A percentile compares a stretch with the other conserved stretches of the same genome.
These are phyloP conservation scores for Penstemon barbatus DNA, from an alignment of 257 asterid genomes.

Conservation along the genomic window DNA sequence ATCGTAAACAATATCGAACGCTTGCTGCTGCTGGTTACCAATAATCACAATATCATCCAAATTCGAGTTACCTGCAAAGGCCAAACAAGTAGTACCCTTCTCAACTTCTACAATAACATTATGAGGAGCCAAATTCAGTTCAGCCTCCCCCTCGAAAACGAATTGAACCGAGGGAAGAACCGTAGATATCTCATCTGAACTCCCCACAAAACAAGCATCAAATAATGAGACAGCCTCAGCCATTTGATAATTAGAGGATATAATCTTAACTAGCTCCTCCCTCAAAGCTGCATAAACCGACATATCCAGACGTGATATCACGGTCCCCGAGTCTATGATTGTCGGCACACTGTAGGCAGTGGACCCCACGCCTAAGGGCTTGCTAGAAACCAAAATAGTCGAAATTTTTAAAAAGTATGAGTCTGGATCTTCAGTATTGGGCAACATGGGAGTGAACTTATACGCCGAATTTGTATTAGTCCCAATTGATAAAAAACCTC, in stretches of 20 bases:
- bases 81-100: slow-evolving; percentile 53
- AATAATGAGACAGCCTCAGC: slow-evolving; percentile 38
- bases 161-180: slow-evolving; percentile 40
- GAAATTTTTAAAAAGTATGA: slow-evolving; percentile 44
- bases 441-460: slow-evolving; percentile 55
- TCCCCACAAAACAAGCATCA: slow-evolving; percentile 52
- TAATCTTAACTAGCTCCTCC: slow-evolving; percentile 33
- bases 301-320: slow-evolving; percentile 39
- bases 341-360: slow-evolving; percentile 42
- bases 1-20: slow-evolving; percentile 46
- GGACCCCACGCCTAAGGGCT: slow-evolving; percentile 31
- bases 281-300: slow-evolving; percentile 45
- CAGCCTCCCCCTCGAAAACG: slow-evolving; percentile 51
- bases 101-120: slow-evolving; percentile 50
- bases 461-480: slow-evolving; percentile 26
- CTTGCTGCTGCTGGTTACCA: slow-evolving; percentile 61
- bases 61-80: slow-evolving; percentile 42
- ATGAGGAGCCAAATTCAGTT: slow-evolving; percentile 30
- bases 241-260: slow-evolving; percentile 36
- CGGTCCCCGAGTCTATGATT: slow-evolving; percentile 59
- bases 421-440: slow-evolving; percentile 40
- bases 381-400: slow-evolving; percentile 38
- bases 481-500: slow-evolving; percentile 54
- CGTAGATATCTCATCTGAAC: slow-evolving; percentile 26
- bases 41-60: slow-evolving; percentile 34